Base-by-base conservation (phyloP, 2,329 filamentous ascomycete species). In the Zasmidium cellare region DNA sequence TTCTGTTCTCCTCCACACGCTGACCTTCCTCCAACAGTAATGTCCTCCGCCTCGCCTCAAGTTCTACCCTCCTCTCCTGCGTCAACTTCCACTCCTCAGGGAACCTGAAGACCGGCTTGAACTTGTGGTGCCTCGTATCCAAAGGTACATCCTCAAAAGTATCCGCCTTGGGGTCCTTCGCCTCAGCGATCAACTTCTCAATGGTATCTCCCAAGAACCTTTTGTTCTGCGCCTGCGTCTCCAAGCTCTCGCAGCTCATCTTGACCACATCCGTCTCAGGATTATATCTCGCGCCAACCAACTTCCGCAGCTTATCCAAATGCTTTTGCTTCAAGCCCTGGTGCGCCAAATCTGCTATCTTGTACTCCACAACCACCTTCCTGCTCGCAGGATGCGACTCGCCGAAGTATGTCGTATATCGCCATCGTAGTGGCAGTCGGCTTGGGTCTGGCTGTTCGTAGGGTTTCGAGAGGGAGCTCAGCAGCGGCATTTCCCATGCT, bases 341-440 rank as follows among this genome's bases (percentile, higher is more conserved):
- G 16, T 41, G 35, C n/a, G 35, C 16, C 76, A 97, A 78, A 76
- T 96, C 91, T 77, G 76, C 16, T 89, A 87, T 63, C 82, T 85
- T 51, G 76, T 97, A 96, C 73, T 97, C 90, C 55, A 97, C 86
- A 12, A 97, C 92, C 19, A 99, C 92, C 80, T 99, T 99, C 72
- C 87, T 87, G 76, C 92, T 87, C 2, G 93, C 91, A 0, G 94
- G 93, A 77, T 99, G 96, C 56, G 84, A 80, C 77, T 97, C 94
- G 69, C 93, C 93, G 83, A 99, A 88, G 78, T 97, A 97, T 38
- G 89, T 92, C 16, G 94, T 99, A 80, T 96, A 97, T 69, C 94
- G 88, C 86, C 97, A 99, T 69, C 93, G 89, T 57, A 99, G 85
- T 47, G 91, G 86, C 67, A 90, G 82, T 25, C 81, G 74, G 14